These are phyloP conservation scores for Neonectria punicea DNA, from an alignment of 2,329 filamentous ascomycete genomes.

Conservation along the genomic window DNA sequence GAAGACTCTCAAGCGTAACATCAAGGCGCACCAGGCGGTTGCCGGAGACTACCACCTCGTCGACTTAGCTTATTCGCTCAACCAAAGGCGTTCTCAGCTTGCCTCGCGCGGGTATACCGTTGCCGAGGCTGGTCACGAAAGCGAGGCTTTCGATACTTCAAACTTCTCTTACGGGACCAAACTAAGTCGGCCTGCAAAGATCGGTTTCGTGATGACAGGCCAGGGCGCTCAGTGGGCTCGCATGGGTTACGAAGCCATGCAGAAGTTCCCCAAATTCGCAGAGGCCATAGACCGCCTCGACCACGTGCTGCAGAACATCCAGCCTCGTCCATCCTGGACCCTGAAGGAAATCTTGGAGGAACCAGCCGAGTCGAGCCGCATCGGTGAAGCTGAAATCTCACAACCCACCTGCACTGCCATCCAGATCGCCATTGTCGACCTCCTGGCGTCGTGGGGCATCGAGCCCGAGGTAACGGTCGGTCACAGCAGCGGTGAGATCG, in stretches of 20 bases:
- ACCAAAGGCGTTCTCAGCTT: not conserved
- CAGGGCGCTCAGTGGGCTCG: constrained; percentile 40
- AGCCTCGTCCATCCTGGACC: not conserved
- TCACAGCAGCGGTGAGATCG: constrained; percentile 35
- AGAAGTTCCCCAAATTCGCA: constrained; percentile 16
- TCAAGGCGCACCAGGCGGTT: constrained; percentile 1
- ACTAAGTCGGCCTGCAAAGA: constrained; percentile 1
- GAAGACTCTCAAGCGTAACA: constrained; percentile 7
- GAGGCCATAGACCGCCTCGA: constrained; percentile 26
- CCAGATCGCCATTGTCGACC: constrained; percentile 47
- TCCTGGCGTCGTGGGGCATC: constrained; percentile 34
- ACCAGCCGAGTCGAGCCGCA: constrained; percentile 24
- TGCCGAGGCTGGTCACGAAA: no score
- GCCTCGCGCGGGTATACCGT: no score
- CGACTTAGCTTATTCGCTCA: constrained; percentile 45
- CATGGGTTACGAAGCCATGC: constrained; percentile 33
- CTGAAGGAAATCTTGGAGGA: constrained; percentile 23
- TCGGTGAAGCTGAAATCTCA: constrained; percentile 4
- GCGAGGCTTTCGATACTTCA: no score
- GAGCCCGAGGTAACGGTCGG: constrained; percentile 29
- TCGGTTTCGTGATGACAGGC: constrained; percentile 41
- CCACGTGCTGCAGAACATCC: not conserved
- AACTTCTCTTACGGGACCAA: no score
- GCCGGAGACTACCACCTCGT: constrained; percentile 30
- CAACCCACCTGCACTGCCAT: constrained; percentile 51